These are phyloP conservation scores for Hemisphaericaspora lyxosophila DNA, from an alignment of 1,139 yeast species.

Conservation along the genomic window DNA sequence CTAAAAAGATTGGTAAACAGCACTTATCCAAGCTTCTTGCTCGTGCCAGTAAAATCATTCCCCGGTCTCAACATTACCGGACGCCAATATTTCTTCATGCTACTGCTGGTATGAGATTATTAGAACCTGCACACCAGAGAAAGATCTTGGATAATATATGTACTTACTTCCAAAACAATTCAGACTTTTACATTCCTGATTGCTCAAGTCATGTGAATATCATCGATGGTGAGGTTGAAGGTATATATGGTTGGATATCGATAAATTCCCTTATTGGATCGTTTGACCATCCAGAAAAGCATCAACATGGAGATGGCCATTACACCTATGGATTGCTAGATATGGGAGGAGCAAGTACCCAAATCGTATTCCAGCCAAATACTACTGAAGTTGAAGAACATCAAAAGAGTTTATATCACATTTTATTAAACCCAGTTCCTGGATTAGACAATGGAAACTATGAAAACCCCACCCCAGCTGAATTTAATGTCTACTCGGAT, in stretches of 20 bases:
- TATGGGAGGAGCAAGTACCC: slow-evolving; percentile 90
- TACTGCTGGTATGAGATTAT: slow-evolving; percentile 77
- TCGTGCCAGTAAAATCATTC: slow-evolving; percentile 60
- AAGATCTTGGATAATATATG: slow-evolving; percentile 57
- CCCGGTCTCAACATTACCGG: slow-evolving; percentile 62
- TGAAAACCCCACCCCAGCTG: slow-evolving; percentile 20
- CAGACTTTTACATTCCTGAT: slow-evolving; percentile 59
- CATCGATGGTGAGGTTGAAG: slow-evolving; percentile 77
- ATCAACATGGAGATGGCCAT: slow-evolving; percentile 52
- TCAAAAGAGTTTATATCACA: slow-evolving; percentile 50
- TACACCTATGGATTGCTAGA: slow-evolving; percentile 74
- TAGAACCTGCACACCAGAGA: slow-evolving; percentile 55
- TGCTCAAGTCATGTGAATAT: slow-evolving; percentile 62
- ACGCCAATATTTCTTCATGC: slow-evolving; percentile 80
- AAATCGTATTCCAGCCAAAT: slow-evolving; percentile 75
- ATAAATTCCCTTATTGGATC: slow-evolving; percentile 67
- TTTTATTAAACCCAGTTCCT: slow-evolving; percentile 48
- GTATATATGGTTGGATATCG: slow-evolving; percentile 80
- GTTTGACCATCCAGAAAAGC: slow-evolving; percentile 49
- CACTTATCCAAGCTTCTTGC: slow-evolving; percentile 58
- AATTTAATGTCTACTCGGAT: slow-evolving; percentile 61
- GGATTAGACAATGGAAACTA: slow-evolving; percentile 6
- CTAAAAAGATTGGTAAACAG: slow-evolving; percentile 56
- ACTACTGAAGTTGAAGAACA: slow-evolving; percentile 54
- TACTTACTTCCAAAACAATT: slow-evolving; percentile 47